phyloP scores from a whole-genome alignment of 768 basidiomycete species.

The Tricholoma terreum region DNA sequence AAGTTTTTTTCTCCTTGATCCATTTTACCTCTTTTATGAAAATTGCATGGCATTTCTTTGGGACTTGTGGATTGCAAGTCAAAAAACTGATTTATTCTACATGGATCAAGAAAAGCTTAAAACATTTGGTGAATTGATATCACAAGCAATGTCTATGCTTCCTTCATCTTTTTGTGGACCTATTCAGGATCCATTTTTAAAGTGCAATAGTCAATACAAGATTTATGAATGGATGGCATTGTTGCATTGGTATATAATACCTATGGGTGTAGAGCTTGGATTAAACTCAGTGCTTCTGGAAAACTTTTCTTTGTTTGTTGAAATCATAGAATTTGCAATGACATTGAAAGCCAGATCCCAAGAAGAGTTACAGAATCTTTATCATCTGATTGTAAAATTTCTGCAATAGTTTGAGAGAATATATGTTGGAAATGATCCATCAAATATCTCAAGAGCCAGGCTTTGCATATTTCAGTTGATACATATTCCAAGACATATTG shows the following conservation, averaged over 20 bases:
- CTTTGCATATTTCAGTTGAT: conserved; percentile 25
- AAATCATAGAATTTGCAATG: conserved; percentile 29
- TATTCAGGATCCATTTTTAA: too few species aligned
- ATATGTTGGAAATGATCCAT: conserved; percentile 25
- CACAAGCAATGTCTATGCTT: not conserved
- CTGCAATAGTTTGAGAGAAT: conserved; percentile 22
- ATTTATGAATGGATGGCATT: conserved; percentile 36
- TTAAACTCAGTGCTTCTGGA: conserved; percentile 19
- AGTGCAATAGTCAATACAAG: conserved; percentile 30
- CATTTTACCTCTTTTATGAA: not conserved
- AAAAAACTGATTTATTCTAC: too few species aligned
- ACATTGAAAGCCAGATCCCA: conserved; percentile 16
- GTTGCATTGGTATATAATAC: conserved; percentile 33
- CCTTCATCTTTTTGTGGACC: too few species aligned
- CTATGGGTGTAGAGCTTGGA: conserved; percentile 29
- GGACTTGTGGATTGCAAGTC: not conserved
- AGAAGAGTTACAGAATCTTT: conserved; percentile 18
- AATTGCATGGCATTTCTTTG: not conserved
- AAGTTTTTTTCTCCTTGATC: not conserved
- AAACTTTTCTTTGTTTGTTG: conserved; percentile 26
- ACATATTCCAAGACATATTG: conserved; percentile 22
- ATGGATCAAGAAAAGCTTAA: too few species aligned
- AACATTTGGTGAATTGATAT: too few species aligned
- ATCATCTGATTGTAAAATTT: conserved; percentile 21
- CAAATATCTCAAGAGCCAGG: conserved; percentile 19